Evolutionary conservation across 768 basidiomycete genomes (phyloP), one percentile per base, ranked within the genome.

Genomic region (Tricholoma saponaceum): DNA sequence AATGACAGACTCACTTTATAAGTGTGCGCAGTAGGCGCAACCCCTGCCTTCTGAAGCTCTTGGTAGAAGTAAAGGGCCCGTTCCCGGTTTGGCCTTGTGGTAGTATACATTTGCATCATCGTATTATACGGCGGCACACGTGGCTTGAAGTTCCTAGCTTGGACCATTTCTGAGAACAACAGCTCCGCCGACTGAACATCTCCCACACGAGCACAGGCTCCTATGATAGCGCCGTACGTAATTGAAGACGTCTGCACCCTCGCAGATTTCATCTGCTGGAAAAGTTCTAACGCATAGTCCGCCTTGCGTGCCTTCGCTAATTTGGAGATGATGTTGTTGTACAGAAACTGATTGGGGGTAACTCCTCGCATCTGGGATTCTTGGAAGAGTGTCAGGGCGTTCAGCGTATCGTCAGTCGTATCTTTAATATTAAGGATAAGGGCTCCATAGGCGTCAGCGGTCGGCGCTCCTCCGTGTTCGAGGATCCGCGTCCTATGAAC

Each of bases 321-420:
- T 75, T 96, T 95, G 61, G 92, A 94, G 72, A 99, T 98, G 74
- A 95, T 89, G 64, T 92, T 98, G 77, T 99, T 98, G 79, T 90
- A 99, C 37, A 99, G 82, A 74, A 89, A 99, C 49, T 88, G 79
- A 66, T 92, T 95, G 14, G 93, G 89, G 30, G 66, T 62, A 37
- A 96, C 90, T 8, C 85, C 85, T 25, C 83, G 81, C 44, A 74
- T 70, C 59, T 85, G 80, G 20, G 89, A 80, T 70, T 99, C 95
- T 26, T 86, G 75, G 75, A 88, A 98, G 28, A 98, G 81, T 28
- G 84, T 80, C 71, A 94, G 76, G 0, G 94, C 95, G 61, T 94
- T 91, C 3, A 86, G 81, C 0, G 94, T 89, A 64, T 98, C 96
- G 70, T 98, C 96, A 10, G 97, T 98, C 20, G 96, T 97, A 62